phyloP scores from a whole-genome alignment of 768 basidiomycete genomes.

The Tubosaeta sp. region DNA sequence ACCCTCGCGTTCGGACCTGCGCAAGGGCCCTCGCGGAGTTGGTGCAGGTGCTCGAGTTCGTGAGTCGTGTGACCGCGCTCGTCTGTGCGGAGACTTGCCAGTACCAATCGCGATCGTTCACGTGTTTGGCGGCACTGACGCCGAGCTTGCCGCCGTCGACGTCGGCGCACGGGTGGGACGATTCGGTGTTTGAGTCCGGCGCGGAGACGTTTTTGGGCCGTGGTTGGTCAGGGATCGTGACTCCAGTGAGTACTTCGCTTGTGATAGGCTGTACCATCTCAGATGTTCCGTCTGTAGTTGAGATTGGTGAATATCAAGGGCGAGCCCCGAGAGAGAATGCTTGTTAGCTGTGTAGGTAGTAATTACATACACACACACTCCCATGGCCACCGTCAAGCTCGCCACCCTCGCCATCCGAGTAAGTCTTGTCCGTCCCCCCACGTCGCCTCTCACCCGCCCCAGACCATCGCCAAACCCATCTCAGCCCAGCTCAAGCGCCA shows the following conservation, averaged over 20 bases:
- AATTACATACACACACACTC: no score
- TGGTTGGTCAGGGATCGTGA: constrained; percentile 2
- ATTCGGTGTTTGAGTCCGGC: constrained; percentile 8
- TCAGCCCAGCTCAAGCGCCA: constrained; percentile 63
- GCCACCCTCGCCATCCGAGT: constrained; percentile 73
- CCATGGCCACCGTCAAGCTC: constrained; percentile 72
- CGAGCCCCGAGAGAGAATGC: background rate
- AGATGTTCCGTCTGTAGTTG: background rate
- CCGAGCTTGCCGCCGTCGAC: constrained; percentile 3
- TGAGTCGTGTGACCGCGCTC: constrained; percentile 2
- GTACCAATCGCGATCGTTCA: constrained; percentile 14
- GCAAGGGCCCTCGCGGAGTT: constrained; percentile 1
- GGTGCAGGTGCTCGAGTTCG: constrained; percentile 3
- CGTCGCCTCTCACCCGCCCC: background rate
- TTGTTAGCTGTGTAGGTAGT: no score
- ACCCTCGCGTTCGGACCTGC: background rate
- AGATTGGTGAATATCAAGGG: background rate
- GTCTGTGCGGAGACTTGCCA: constrained; percentile 8
- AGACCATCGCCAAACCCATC: constrained; percentile 88
- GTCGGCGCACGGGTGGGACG: background rate
- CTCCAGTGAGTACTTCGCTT: background rate
- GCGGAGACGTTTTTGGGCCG: constrained; percentile 9
- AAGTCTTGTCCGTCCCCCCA: constrained; percentile 25
- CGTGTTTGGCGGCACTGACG: constrained; percentile 4
- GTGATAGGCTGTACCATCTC: background rate